Base-by-base conservation (phyloP, 768 basidiomycete species). In the Tubosaeta brunneosetosa region DNA sequence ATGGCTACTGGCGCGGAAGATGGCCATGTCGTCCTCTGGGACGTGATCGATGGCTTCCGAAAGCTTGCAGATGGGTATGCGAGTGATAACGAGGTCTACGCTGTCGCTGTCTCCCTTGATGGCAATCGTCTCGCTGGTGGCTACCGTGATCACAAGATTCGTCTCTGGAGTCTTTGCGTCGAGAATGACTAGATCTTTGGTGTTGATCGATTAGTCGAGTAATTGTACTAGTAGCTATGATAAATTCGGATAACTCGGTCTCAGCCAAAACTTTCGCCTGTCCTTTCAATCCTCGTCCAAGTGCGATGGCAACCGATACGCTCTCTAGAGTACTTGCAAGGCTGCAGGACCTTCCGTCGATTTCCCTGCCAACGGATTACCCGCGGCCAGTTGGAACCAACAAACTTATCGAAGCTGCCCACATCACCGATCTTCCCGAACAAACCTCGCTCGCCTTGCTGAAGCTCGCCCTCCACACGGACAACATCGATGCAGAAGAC, bases 341-440 rank as follows among this genome's bases (percentile, higher is more conserved):
- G 58, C 75, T 98, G 19, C 84, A 86, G 66, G 86, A 86, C 63
- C 71, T 94, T 2, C 94, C 97, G 2, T 86, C 88, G 4, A 86
- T 98, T 58, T 91, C 91, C 7, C 74, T 99, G 31, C 95, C 97
- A 0, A 95, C 95, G 0, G 97, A 98, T 70, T 99, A 97, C 67
- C 94, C 95, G 3, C 77, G 94, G 50, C 86, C 90, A 27, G 75
- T 84, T 6, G 84, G 80, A 16, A 72, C 81, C 16, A 80, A 83
- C 69, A 88, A 83, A 61, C 75, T 93, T 17, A 85, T 99, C 64
- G 95, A 97, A 63, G 87, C 94, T 11, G 85, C 81, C 6, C 83
- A 94, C 65, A 61, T 78, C 11, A 76, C 85, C 40, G 76, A 86
- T 54, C 80, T 97, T 45, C 81, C 90, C 36, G 78, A 84, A 52